Evolutionary conservation across 1,139 yeast genomes (phyloP), one percentile per base, ranked within the genome.

Genomic region (Magnusiomyces magnusii): DNA sequence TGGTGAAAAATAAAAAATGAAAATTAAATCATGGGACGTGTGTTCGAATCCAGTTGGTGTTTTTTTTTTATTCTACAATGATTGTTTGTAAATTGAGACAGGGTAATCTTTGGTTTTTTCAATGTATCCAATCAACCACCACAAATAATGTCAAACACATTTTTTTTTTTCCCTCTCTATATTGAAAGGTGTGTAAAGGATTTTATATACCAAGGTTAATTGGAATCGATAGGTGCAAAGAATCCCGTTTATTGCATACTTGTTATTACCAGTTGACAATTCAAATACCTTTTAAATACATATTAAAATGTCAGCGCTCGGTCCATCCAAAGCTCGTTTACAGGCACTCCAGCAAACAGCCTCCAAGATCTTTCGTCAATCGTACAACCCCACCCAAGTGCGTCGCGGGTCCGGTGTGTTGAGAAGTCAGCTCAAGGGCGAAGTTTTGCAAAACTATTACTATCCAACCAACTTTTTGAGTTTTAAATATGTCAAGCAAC

Each of bases 351-450:
- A 81, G 60, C 78, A 84, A 72, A 74, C 84, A 49, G 82, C 83
- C 62, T 80, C 86, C 54, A 75, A 78, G 65, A 78, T 87, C 23
- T 87, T 87, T 69, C 83, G 84, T 63, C 79, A 81, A 54, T 79
- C 83, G 23, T 83, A 75, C 69, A 91, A 91, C 72, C 97, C 97
- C 27, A 75, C 78, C 2, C 76, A 79, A 51, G 75, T 76, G 58
- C 82, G 96, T 69, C 88, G 89, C 36, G 97, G 97, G 44, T 76
- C 91, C 55, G 86, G 87, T 70, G 83, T 88, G 44, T 78, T 91
- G 63, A 79, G 86, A 56, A 81, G 84, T 55, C 86, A 89, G 47
- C 80, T 91, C 63, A 83, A 81, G 69, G 98, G 98, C 41, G 89
- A 88, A 36, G 77, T 83, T 47, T 72, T 89, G 55, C 83, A 84